Evolutionary conservation across 1,284 basidiomycete genomes (phyloP).

Genomic region (Naganishia sp.): DNA sequence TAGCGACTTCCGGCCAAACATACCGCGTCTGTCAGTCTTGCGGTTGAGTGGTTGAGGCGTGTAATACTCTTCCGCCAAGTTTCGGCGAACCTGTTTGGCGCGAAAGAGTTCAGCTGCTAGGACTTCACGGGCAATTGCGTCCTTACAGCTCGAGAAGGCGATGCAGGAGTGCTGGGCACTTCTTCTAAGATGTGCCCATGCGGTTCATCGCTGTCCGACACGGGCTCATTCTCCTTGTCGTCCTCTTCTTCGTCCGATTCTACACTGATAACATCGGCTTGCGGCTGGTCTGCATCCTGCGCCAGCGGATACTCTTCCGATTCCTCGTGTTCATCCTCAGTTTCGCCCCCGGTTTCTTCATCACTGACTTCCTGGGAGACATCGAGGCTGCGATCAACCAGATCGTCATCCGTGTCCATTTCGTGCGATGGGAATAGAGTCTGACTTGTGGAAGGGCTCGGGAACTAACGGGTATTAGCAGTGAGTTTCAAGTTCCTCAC

Average conservation of each 20-base stretch:
- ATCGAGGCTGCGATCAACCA: slow-evolving; percentile 24
- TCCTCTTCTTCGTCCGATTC: slow-evolving; percentile 7
- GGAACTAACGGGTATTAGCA: background rate
- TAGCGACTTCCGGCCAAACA: slow-evolving; percentile 25
- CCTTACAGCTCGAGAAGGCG: slow-evolving; percentile 25
- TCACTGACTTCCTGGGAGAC: slow-evolving; percentile 22
- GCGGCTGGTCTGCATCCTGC: background rate
- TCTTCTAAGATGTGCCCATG: too few relatives aligned
- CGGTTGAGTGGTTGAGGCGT: slow-evolving; percentile 16
- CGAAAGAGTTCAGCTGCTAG: too few relatives aligned
- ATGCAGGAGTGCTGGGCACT: background rate
- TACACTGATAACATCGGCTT: background rate
- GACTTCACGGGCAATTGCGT: too few relatives aligned
- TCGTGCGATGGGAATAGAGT: background rate
- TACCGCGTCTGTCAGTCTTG: slow-evolving; percentile 19
- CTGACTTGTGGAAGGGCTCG: slow-evolving; percentile 12
- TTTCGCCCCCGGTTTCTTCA: slow-evolving; percentile 2
- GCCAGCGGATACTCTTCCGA: background rate
- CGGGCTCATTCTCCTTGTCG: slow-evolving; percentile 22
- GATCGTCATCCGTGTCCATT: slow-evolving; percentile 19
- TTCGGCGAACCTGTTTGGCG: slow-evolving; percentile 1
- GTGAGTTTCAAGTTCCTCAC: background rate
- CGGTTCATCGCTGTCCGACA: background rate
- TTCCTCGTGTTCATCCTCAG: background rate
- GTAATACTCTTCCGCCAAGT: slow-evolving; percentile 22